Conservation (phyloP, 805 yeast species). For the Barnettozyma vustinii region DNA sequence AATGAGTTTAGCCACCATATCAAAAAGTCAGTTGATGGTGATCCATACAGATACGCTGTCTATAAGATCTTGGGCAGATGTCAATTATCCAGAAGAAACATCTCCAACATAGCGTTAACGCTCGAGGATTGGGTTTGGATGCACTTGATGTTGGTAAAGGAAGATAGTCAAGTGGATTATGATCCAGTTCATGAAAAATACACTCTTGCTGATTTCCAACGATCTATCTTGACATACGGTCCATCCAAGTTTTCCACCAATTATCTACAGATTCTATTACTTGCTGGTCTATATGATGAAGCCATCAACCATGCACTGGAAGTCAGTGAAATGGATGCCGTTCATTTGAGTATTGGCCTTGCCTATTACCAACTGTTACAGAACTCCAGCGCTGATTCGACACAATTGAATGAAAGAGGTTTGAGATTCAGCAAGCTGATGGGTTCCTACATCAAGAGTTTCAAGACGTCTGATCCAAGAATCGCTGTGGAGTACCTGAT, state of each 20-base stretch:
- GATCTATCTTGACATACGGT: conserved; percentile 66
- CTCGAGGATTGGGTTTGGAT: conserved; percentile 98
- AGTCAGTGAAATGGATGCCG: conserved; percentile 76
- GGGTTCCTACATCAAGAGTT: conserved; percentile 76
- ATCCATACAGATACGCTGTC: conserved; percentile 86
- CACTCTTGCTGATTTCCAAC: conserved; percentile 68
- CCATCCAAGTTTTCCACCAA: conserved; percentile 62
- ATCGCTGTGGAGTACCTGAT: conserved; percentile 88
- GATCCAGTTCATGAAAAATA: conserved; percentile 66
- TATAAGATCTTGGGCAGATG: conserved; percentile 93
- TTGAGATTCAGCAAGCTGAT: conserved; percentile 56
- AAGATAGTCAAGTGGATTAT: conserved; percentile 37
- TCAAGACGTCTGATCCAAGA: conserved; percentile 80
- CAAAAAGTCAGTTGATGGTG: conserved; percentile 60
- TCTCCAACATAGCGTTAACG: conserved; percentile 66
- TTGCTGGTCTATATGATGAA: conserved; percentile 76
- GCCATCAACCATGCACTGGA: conserved; percentile 64
- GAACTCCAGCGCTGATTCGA: conserved; percentile 31
- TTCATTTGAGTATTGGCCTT: conserved; percentile 81
- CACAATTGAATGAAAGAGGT: conserved; percentile 29
- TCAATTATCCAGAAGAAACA: conserved; percentile 53
- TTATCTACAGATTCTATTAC: conserved; percentile 66
- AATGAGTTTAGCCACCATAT: conserved; percentile 83
- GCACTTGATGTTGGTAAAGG: conserved; percentile 72
- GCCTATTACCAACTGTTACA: conserved; percentile 66